phyloP scores from a whole-genome alignment of 768 basidiomycete species.

The Gautieria morchelliformis region DNA sequence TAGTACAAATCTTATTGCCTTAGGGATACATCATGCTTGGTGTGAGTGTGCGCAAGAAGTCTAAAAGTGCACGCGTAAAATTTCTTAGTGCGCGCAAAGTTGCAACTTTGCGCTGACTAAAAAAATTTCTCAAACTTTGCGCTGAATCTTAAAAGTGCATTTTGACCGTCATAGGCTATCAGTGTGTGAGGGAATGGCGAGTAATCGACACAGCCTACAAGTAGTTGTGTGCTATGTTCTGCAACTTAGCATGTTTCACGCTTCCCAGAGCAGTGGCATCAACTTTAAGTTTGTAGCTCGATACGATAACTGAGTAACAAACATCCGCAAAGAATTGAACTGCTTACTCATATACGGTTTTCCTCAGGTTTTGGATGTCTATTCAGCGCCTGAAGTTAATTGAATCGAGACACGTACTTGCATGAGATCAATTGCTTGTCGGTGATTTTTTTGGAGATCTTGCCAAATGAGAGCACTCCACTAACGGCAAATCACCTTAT shows the following conservation, averaged over 20 bases:
- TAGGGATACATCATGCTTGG: too few relatives aligned
- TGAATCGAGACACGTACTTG: constrained; percentile 27
- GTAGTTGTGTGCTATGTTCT: constrained; percentile 79
- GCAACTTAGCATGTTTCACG: constrained; percentile 64
- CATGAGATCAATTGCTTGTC: constrained; percentile 89
- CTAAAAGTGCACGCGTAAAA: too few relatives aligned
- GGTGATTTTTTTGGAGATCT: constrained; percentile 82
- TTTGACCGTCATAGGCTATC: background rate
- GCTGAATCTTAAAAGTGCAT: too few relatives aligned
- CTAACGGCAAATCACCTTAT: constrained; percentile 95
- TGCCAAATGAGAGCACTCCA: constrained; percentile 85
- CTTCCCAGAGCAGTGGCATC: constrained; percentile 77
- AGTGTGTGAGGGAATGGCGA: background rate
- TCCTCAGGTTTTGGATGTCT: constrained; percentile 93
- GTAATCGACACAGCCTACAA: constrained; percentile 35
- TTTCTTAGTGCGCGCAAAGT: too few relatives aligned
- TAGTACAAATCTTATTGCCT: too few relatives aligned
- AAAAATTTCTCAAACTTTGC: too few relatives aligned
- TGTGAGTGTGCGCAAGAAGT: too few relatives aligned
- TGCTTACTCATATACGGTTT: constrained; percentile 87
- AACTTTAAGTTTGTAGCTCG: constrained; percentile 83
- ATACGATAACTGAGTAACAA: constrained; percentile 1
- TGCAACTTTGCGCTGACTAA: too few relatives aligned
- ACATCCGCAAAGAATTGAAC: background rate
- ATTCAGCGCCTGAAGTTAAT: constrained; percentile 11